Evolutionary conservation across 305 asterid genomes (phyloP), one percentile per base, ranked within the genome.

Genomic region (Striga hermonthica): DNA sequence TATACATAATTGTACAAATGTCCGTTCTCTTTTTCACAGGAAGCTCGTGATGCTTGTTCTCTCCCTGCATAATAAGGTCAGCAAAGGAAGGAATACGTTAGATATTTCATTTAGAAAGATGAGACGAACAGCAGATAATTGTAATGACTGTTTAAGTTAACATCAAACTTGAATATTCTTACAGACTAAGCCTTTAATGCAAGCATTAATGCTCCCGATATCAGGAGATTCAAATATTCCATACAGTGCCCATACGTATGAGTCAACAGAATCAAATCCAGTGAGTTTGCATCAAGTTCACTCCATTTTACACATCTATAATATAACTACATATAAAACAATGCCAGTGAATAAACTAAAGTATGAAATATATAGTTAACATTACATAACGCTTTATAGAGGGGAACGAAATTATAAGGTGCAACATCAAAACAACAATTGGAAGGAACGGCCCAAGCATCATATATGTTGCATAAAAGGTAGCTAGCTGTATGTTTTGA

Each of bases 1-100:
- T 91, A 68, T 91, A 91, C 98, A 91, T 91, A 48, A 91, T 91
- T 48, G 98, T 89, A 74, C 98, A 91, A 67, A 91, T 87, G 76
- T 89, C 97, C 31, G 82, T 77, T 69, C 82, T 89, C 79, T 71
- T 77, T 75, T 89, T 91, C 79, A 78, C 80, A 1, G 98, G 98
- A 75, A 91, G 96, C 68, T 89, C 95, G 68, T 69, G 84, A 72
- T 76, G 79, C 64, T 84, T 74, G 63, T 74, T 73, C 36, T 76
- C 80, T 62, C 97, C 98, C 98, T 92, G 89, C 80, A 78, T 64
- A 72, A 69, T 69, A 68, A 60, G 61, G 75, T 22, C 66, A 38
- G 22, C 40, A 2, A 22, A 22, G 31, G 37, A 56, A 70, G 72
- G 48, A 64, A 66, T 55, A 68, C 57, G 49, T 45, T 57, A 65